phyloP scores from a whole-genome alignment of 225 moss, liverwort and hornwort species.

The Sphagnum tenellum region DNA sequence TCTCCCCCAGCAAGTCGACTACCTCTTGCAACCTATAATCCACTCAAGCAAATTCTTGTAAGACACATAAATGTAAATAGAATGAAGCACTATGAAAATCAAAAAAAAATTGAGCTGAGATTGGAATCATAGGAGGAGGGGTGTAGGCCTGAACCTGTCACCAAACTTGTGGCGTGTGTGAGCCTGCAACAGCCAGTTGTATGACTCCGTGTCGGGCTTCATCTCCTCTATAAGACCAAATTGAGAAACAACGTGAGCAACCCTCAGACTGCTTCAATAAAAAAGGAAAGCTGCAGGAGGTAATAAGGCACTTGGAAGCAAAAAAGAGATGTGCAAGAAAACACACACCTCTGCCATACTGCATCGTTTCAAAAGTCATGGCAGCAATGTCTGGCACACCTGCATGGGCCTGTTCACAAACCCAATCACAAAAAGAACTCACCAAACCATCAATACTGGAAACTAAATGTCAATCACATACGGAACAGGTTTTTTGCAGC shows the following conservation, averaged over 20 bases:
- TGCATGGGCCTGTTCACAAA: slow-evolving; percentile 59
- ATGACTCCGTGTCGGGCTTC: slow-evolving; percentile 94
- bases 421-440: too few species aligned
- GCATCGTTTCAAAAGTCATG: slow-evolving; percentile 90
- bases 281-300: too few species aligned
- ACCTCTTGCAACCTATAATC: slow-evolving; percentile 26
- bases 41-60: too few species aligned
- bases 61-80: too few species aligned
- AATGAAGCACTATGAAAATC: too few species aligned
- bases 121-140: neutral
- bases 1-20: slow-evolving; percentile 80
- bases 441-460: too few species aligned
- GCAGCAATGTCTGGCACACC: slow-evolving; percentile 87
- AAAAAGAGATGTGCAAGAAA: neutral
- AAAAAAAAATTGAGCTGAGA: slow-evolving; percentile 1
- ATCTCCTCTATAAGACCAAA: slow-evolving; percentile 37
- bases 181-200: slow-evolving; percentile 88
- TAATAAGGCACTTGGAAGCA: too few species aligned
- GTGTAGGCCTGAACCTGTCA: slow-evolving; percentile 51
- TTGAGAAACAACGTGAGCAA: too few species aligned
- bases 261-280: too few species aligned
- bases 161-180: slow-evolving; percentile 70
- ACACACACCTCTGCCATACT: slow-evolving; percentile 81
- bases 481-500: too few species aligned
- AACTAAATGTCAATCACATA: too few species aligned